Conservation (phyloP, 768 basidiomycete species). For the Russula abietina region DNA sequence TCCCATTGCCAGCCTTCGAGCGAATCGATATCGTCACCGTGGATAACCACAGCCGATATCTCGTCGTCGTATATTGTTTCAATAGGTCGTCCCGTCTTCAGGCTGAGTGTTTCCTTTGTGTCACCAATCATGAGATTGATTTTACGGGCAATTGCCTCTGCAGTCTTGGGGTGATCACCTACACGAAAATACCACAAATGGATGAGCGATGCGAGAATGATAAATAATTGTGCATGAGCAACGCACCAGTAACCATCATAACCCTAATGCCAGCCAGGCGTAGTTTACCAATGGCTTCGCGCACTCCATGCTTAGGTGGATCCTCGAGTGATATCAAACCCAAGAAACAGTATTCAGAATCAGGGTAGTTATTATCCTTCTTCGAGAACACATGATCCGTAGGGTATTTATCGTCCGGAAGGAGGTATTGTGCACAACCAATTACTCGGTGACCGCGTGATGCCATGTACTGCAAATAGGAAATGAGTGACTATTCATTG, state of each 20-base stretch:
- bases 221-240: neutral
- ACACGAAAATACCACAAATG: neutral
- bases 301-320: slow-evolving; percentile 65
- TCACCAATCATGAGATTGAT: slow-evolving; percentile 65
- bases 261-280: slow-evolving; percentile 68
- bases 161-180: slow-evolving; percentile 70
- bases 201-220: neutral
- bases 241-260: slow-evolving; percentile 66
- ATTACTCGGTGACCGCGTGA: slow-evolving; percentile 72
- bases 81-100: slow-evolving; percentile 46
- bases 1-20: slow-evolving; percentile 73
- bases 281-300: slow-evolving; percentile 65
- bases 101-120: slow-evolving; percentile 54
- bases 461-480: slow-evolving; percentile 54
- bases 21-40: slow-evolving; percentile 61
- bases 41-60: slow-evolving; percentile 57
- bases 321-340: slow-evolving; percentile 64
- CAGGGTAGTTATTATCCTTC: slow-evolving; percentile 49
- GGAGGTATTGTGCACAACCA: slow-evolving; percentile 58
- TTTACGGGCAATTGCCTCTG: slow-evolving; percentile 67
- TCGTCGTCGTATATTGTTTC: slow-evolving; percentile 66
- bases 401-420: slow-evolving; percentile 45
- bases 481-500: neutral
- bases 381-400: slow-evolving; percentile 47
- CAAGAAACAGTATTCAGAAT: slow-evolving; percentile 53